These are phyloP conservation scores for Pyrus betulifolia DNA, from an alignment of 306 rosid species.

Conservation along the genomic window DNA sequence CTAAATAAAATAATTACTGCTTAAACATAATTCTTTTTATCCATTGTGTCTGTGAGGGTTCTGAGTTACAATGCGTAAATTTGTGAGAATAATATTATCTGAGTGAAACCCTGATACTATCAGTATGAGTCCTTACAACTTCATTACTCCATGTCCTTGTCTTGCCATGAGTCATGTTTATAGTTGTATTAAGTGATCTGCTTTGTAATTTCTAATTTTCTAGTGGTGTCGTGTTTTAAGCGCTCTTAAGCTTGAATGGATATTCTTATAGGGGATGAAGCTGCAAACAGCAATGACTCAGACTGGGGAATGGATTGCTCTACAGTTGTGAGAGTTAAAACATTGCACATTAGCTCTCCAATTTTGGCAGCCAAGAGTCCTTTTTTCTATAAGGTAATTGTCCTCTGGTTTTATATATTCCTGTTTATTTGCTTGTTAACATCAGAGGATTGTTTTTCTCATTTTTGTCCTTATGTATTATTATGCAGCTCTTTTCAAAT, in stretches of 20 bases:
- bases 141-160: not conserved
- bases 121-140: not conserved
- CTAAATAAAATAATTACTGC: not conserved
- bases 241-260: not conserved
- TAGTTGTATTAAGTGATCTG: not conserved
- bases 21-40: not conserved
- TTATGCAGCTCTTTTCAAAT: conserved; percentile 76
- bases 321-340: conserved; percentile 64
- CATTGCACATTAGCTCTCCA: conserved; percentile 90
- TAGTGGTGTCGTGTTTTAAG: not conserved
- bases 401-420: not conserved
- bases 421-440: not conserved
- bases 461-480: not conserved
- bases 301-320: conserved; percentile 76
- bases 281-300: conserved; percentile 62
- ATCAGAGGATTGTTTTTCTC: conserved; percentile 7
- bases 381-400: conserved; percentile 75
- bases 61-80: not conserved
- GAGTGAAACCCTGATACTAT: not conserved
- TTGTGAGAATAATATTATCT: not conserved
- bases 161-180: not conserved
- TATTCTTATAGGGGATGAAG: conserved; percentile 70
- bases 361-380: conserved; percentile 99
- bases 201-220: not conserved
- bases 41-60: not conserved